Base-by-base conservation (phyloP, 192 early-diverging fungal species). In the Rhizoclosmatium globosum region DNA sequence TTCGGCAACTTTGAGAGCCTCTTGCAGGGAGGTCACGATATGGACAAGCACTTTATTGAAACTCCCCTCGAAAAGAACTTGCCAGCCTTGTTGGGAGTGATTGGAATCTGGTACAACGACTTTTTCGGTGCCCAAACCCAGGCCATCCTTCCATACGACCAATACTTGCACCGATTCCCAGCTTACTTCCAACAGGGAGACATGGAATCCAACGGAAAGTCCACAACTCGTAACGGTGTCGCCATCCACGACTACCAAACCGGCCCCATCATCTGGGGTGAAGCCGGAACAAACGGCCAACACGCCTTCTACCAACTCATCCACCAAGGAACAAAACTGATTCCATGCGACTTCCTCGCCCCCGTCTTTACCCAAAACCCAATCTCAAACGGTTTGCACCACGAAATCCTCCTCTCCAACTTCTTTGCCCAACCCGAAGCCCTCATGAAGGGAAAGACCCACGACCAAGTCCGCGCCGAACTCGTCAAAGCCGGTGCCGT, bases 201-300 rank as follows among this genome's bases (percentile, higher is more conserved):
- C 85, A 99, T 99, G 98, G 98, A 99, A 85, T 97, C 95, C 21
- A 99, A 99, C 81, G 97, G 97, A 82, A 99, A 99, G 85, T 95
- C 94, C 77, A 88, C 94, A 64, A 93, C 94, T 66, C 93, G 96
- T 64, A 88, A 92, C 81, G 94, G 94, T 78, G 86, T 89, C 59
- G 83, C 86, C 43, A 92, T 98, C 47, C 86, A 68, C 3, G 82
- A 94, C 75, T 94, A 96, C 85, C 87, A 91, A 66, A 96, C 97
- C 44, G 96, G 97, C 46, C 98, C 98, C 31, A 97, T 98, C 83
- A 98, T 99, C 80, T 98, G 97, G 94, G 98, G 98, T 82, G 98
- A 99, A 84, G 96, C 98, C 45, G 98, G 98, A 50, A 99, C 98
- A 78, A 99, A 99, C 84, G 98, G 96, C 64, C 98, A 99, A 85